Base-by-base conservation (phyloP, 2,329 filamentous ascomycete genomes). In the Raffaelea deltoideospora region DNA sequence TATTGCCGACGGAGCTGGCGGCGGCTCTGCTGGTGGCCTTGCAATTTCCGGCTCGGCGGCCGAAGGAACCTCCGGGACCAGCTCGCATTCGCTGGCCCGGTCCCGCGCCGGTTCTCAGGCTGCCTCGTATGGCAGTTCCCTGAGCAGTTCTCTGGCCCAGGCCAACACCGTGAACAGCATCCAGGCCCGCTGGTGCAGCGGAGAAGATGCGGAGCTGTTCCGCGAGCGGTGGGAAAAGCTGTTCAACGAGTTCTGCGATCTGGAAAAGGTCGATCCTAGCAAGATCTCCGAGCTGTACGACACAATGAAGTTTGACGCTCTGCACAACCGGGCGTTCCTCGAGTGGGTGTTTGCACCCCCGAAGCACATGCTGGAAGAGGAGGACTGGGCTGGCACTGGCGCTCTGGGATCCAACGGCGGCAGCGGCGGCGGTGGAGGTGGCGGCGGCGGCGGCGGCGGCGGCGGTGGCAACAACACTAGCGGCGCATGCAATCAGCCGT, bases 271-370 rank as follows among this genome's bases (percentile, higher is more conserved):
- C 15, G 90, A 98, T 56, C 92, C 92, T 15, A 94, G 87, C 65
- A 98, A 98, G 63, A 88, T 98, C 43, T 95, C 86, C 5, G 90
- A 98, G 60, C 70, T 98, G 3, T 98, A 98, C 55, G 90, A 98
- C 56, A 96, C 88, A 17, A 96, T 98, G 90, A 98, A 98, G 57
- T 98, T 96, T 45, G 90, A 98, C 55, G 90, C 90, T 1, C 67
- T 98, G 13, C 92, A 98, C 58, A 98, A 98, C 53, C 77, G 90
- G 3, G 84, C 86, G 43, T 98, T 98, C 50, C 64, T 98, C 4
- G 90, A 98, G 56, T 96, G 90, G 84, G 80, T 95, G 0, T 98
- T 98, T 48, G 93, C 86, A 14, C 90, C 90, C 2, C 78, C 83
- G 24, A 77, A 75, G 49, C 69, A 67, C 40, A 83, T 93, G 59